A percentile compares a stretch with the other conserved stretches of the same genome.
phyloP scores from a whole-genome alignment of 106 monocot genomes.

The Acorus calamus region DNA sequence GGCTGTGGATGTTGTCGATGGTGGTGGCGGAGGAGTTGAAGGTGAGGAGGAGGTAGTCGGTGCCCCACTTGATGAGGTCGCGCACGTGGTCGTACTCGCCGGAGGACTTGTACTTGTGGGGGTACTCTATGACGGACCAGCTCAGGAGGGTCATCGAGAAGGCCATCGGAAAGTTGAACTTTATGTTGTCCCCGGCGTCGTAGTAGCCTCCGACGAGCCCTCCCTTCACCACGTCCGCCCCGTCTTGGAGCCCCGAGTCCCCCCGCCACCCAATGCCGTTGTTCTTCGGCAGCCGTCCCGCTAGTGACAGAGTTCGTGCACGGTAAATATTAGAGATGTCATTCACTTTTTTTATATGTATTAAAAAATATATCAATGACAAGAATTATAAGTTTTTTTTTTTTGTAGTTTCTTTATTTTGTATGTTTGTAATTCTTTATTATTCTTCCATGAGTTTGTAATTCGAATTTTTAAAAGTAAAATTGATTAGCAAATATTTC shows the following conservation, averaged over 20 bases:
- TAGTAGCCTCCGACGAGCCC: conserved; percentile 97
- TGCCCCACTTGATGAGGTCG: conserved; percentile 93
- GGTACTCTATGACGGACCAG: conserved; percentile 87
- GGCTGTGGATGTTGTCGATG: conserved; percentile 62
- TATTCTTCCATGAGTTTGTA: no score
- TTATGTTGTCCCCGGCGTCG: conserved; percentile 94
- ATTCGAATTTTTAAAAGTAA: no score
- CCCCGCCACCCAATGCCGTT: conserved; percentile 74
- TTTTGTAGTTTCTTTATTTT: no score
- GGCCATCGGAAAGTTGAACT: conserved; percentile 98
- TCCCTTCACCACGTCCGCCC: conserved; percentile 63
- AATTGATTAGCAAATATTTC: no score
- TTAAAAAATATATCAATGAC: no score
- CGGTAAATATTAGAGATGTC: no score
- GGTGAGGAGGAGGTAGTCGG: conserved; percentile 76
- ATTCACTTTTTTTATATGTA: no score
- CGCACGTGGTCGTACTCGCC: conserved; percentile 80
- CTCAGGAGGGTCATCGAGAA: conserved; percentile 89
- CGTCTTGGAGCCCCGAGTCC: conserved; percentile 60
- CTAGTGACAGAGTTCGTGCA: conserved; percentile 13
- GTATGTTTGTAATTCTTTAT: no score
- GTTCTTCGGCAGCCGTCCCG: conserved; percentile 68
- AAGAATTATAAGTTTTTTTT: no score
- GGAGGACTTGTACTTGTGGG: conserved; percentile 58
- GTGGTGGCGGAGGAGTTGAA: conserved; percentile 72